These are phyloP conservation scores for Phialemoniopsis sp. DNA, from an alignment of 2,329 filamentous ascomycete genomes.

Conservation along the genomic window DNA sequence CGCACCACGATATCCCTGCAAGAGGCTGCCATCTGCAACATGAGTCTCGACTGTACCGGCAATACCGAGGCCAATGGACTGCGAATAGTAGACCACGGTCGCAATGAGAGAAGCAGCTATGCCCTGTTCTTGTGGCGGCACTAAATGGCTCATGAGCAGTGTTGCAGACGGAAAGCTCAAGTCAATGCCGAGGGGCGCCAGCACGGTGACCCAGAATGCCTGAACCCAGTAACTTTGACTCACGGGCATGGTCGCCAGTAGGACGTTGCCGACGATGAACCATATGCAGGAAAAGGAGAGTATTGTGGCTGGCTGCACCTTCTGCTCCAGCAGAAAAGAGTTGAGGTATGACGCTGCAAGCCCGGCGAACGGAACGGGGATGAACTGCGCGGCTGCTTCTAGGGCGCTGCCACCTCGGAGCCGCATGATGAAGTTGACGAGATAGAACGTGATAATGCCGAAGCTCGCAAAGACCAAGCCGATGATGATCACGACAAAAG, in stretches of 20 bases:
- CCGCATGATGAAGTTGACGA: constrained; percentile 29
- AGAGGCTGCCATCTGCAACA: constrained; percentile 18
- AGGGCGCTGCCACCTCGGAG: constrained; percentile 33
- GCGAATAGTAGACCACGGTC: constrained; percentile 65
- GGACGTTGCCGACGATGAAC: constrained; percentile 35
- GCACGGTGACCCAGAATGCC: constrained; percentile 51
- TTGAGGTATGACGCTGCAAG: constrained; percentile 38
- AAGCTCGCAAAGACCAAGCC: constrained; percentile 36
- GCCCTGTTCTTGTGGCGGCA: constrained; percentile 39
- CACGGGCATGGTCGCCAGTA: constrained; percentile 43
- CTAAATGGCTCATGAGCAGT: constrained; percentile 52
- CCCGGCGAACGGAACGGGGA: constrained; percentile 37
- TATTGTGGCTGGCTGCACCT: constrained; percentile 30
- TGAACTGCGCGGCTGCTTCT: constrained; percentile 36
- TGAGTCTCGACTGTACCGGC: constrained; percentile 58
- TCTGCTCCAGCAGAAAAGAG: constrained; percentile 32
- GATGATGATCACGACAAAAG: constrained; percentile 44
- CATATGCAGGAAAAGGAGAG: constrained; percentile 38
- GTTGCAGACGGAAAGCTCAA: constrained; percentile 62
- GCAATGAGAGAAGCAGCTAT: constrained; percentile 51
- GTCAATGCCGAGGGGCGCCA: constrained; percentile 63
- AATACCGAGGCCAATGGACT: constrained; percentile 61
- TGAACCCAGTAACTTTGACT: constrained; percentile 62
- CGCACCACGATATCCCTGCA: constrained; percentile 29
- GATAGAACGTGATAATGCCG: constrained; percentile 34